Base-by-base conservation (phyloP, 1,284 basidiomycete species). In the Sanghuangporus sanghuang region DNA sequence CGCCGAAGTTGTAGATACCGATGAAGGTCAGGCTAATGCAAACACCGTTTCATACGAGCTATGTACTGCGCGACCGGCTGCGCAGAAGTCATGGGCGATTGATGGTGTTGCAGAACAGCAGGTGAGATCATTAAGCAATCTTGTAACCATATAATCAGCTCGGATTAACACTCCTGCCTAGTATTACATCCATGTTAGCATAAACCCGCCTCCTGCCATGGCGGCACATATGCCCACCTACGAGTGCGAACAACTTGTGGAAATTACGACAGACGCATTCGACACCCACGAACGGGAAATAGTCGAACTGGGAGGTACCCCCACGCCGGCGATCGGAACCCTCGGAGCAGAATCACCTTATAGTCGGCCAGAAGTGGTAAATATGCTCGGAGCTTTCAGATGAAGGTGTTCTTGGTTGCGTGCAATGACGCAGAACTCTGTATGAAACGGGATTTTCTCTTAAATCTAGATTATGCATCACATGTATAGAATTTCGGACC, bases 181-280 rank as follows among this genome's bases (percentile, higher is more conserved):
- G 80, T 78, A 81, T 68, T 61, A 77, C 52, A 71, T 81, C 18
- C 75, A 75, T 23, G 69, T 78, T 12, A 66, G 69, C n/a, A 67
- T 81, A 16, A 66, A 69, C 3, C 75, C 78, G 11, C 76, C 78
- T 4, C 64, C 71, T 23, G 67, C 66, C 55, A 59, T 75, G 11
- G 63, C 70, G 3, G 73, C 72, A 14, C 73, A 78, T 66, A 67
- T 81, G 27, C 80, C 79, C 5, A 67, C 69, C 23, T 81, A 77
- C 66, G 67, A 69, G 16, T 73, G 78, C 65, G 77, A 80, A 44
- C 74, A 77, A 50, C 68, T 70, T 11, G 62, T 83, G 6, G 71
- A 75, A 40, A 58, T 83, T 14, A 77, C 75, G 32, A 81, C 78
- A 9, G 80, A 81, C 68, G 70, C 73, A 38, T 80, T 75, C 71